Conservation (phyloP, 2,329 filamentous ascomycete genomes). For the Fusarium sp. region DNA sequence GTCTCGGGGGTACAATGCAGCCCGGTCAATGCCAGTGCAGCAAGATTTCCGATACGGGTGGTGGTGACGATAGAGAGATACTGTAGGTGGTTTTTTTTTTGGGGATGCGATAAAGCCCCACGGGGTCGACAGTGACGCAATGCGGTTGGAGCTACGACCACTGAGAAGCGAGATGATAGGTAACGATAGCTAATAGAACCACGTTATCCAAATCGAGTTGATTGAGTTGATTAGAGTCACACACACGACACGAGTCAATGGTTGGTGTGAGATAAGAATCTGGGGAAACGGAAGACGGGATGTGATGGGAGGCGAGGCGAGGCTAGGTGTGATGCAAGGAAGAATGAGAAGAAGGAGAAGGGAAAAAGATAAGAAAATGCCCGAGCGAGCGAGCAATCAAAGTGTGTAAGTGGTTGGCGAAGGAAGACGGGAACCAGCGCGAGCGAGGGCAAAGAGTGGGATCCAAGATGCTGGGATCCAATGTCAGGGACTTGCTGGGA, state of each 20-base stretch:
- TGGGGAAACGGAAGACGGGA: constrained; percentile 43
- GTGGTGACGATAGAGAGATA: constrained; percentile 27
- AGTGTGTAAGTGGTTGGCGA: constrained; percentile 43
- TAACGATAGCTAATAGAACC: constrained; percentile 45
- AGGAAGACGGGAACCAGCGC: constrained; percentile 19
- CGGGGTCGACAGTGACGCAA: constrained; percentile 45
- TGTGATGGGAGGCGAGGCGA: constrained; percentile 23
- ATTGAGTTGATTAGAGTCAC: constrained; percentile 27
- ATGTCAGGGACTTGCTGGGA: constrained; percentile 40
- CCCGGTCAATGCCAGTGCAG: constrained; percentile 3
- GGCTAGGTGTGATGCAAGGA: constrained; percentile 21
- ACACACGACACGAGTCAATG: constrained; percentile 31
- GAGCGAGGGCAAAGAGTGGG: constrained; percentile 41
- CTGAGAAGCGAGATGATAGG: constrained; percentile 38
- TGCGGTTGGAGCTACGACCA: constrained; percentile 43
- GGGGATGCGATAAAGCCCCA: constrained; percentile 37
- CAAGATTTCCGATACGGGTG: constrained; percentile 18
- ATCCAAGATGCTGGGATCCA: constrained; percentile 44
- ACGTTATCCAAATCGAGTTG: constrained; percentile 44
- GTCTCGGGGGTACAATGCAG: constrained; percentile 14
- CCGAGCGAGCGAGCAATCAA: constrained; percentile 10
- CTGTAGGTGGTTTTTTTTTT: not conserved
- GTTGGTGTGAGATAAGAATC: constrained; percentile 47
- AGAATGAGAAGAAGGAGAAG: constrained; percentile 24
- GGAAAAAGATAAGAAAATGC: constrained; percentile 42